These are phyloP conservation scores for Odonthalia washingtoniensis DNA, from an alignment of 31 red algal genomes.

Conservation along the genomic window DNA sequence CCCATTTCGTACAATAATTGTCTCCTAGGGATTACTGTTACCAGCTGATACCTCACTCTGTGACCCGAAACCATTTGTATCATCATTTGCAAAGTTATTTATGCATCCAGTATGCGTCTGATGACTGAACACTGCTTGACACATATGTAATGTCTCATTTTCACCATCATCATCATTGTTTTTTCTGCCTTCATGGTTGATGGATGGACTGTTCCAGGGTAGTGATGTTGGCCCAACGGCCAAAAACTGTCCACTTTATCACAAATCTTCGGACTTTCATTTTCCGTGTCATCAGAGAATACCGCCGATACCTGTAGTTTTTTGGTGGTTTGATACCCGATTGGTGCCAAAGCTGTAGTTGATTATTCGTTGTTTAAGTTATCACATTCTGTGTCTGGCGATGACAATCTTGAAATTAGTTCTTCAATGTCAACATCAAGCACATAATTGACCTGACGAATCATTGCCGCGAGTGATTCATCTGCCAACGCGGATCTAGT, in stretches of 20 bases:
- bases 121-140: neutral
- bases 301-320: neutral
- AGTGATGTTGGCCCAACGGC: conserved; percentile 8
- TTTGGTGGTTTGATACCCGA: neutral
- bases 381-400: too few relatives aligned
- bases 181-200: neutral
- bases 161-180: neutral
- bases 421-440: neutral
- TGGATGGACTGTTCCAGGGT: conserved; percentile 3
- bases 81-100: too few relatives aligned
- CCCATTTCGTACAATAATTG: too few relatives aligned
- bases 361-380: neutral
- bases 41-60: too few relatives aligned
- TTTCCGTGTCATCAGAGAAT: neutral
- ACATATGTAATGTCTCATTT: neutral
- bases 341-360: neutral
- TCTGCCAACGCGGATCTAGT: neutral
- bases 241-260: conserved; percentile 19
- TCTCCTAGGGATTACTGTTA: too few relatives aligned
- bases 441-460: neutral
- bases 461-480: neutral
- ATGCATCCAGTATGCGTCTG: neutral
- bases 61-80: too few relatives aligned
- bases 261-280: neutral
- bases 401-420: too few relatives aligned